These are phyloP conservation scores for Pythium rishiriense DNA, from an alignment of 352 stramenopile genomes.

Conservation along the genomic window DNA sequence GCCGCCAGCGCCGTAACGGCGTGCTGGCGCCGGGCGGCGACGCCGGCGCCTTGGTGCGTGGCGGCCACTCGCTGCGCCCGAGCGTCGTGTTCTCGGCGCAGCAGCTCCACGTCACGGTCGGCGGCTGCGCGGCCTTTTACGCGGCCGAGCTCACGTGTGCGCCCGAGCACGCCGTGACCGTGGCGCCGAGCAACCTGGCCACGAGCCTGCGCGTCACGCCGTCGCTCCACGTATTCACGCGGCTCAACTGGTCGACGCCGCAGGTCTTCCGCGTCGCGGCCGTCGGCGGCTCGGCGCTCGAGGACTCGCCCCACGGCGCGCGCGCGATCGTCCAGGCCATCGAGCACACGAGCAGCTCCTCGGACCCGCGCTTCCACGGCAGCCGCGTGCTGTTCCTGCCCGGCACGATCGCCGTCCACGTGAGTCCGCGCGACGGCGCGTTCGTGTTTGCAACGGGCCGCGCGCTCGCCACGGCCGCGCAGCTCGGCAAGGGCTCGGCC, in stretches of 20 bases:
- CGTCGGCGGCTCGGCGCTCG: conserved; percentile 28
- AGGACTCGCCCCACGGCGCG: conserved; percentile 29
- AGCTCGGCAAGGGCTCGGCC: conserved; percentile 21
- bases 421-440: conserved; percentile 45
- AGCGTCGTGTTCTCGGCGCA: conserved; percentile 43
- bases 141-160: conserved; percentile 42
- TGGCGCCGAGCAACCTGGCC: conserved; percentile 47
- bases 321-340: conserved; percentile 33
- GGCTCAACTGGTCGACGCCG: conserved; percentile 45
- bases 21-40: too few species aligned
- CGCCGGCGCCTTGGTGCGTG: too few species aligned
- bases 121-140: conserved; percentile 54
- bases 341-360: conserved; percentile 50
- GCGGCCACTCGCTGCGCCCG: conserved; percentile 11
- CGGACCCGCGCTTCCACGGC: conserved; percentile 50
- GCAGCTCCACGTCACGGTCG: conserved; percentile 42
- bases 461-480: conserved; percentile 10
- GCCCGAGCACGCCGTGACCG: conserved; percentile 46
- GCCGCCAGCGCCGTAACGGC: too few species aligned
- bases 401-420: conserved; percentile 38
- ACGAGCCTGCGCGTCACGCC: conserved; percentile 53
- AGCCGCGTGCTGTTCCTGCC: conserved; percentile 42
- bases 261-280: conserved; percentile 56
- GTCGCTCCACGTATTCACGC: conserved; percentile 46
- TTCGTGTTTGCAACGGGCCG: conserved; percentile 41